phyloP scores from a whole-genome alignment of 176 grass and related monocot species.

The Rhynchospora tenuis region DNA sequence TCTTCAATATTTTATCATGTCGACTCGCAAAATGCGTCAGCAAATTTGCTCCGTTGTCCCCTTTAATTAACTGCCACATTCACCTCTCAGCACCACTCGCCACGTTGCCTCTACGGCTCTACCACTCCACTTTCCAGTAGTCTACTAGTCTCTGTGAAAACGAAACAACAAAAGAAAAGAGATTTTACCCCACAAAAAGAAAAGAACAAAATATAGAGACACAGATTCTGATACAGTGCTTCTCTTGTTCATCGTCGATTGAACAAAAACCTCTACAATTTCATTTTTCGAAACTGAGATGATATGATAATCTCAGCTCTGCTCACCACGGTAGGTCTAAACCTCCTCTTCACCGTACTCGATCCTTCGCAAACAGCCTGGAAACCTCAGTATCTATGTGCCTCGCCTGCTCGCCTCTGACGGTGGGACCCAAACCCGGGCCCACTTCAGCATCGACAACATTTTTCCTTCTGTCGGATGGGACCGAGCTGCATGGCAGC shows the following conservation, averaged over 20 bases:
- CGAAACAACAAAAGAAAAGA: too few relatives aligned
- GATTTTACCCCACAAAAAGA: neutral
- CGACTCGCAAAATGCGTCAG: too few relatives aligned
- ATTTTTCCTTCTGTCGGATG: slow-evolving; percentile 47
- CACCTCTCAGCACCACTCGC: neutral
- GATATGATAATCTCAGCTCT: slow-evolving; percentile 88
- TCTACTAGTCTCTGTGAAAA: too few relatives aligned
- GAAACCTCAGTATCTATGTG: slow-evolving; percentile 50
- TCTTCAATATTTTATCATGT: too few relatives aligned
- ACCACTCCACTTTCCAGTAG: neutral
- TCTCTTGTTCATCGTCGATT: neutral
- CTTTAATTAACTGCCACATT: neutral
- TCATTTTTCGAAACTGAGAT: neutral
- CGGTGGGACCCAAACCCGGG: neutral
- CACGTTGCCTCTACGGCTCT: neutral
- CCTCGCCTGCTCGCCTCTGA: slow-evolving; percentile 50
- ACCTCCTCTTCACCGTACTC: slow-evolving; percentile 63
- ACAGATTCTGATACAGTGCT: neutral
- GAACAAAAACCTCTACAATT: slow-evolving; percentile 2
- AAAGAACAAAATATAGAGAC: neutral
- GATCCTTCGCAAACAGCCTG: slow-evolving; percentile 54
- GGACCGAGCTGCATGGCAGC: slow-evolving; percentile 46
- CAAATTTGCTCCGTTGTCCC: too few relatives aligned
- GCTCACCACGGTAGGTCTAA: slow-evolving; percentile 78
- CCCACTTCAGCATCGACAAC: slow-evolving; percentile 28